Percentiles rank a stretch among this genome's conserved stretches.
Conservation (phyloP, 2,329 filamentous ascomycete genomes). For the Clonostachys chloroleuca region DNA sequence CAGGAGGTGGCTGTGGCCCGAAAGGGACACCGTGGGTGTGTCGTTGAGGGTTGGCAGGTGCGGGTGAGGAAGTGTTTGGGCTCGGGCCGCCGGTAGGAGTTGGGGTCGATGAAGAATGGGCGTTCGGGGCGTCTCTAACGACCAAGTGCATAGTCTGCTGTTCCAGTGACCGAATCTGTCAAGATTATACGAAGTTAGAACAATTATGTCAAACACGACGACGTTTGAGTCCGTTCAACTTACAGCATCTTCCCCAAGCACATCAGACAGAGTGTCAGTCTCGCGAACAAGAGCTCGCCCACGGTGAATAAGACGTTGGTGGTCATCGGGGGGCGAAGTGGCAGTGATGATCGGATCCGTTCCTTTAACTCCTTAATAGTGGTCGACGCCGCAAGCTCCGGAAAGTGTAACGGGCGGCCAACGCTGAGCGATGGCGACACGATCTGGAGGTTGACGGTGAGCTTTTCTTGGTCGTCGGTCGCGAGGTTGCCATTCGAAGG, state of each 20-base stretch:
- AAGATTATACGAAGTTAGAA: slow-evolving; percentile 9
- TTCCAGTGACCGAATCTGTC: slow-evolving; percentile 35
- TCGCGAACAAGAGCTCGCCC: slow-evolving; percentile 52
- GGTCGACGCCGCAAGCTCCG: slow-evolving; percentile 39
- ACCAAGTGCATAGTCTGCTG: slow-evolving; percentile 51
- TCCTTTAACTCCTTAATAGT: slow-evolving; percentile 55
- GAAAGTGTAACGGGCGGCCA: slow-evolving; percentile 43
- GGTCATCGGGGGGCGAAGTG: slow-evolving; percentile 45
- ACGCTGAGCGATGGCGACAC: slow-evolving; percentile 55
- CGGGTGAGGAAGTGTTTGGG: slow-evolving; percentile 11
- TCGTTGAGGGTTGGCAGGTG: no score
- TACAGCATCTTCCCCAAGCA: slow-evolving; percentile 53
- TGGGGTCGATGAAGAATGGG: slow-evolving; percentile 11
- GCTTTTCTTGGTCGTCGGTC: slow-evolving; percentile 19
- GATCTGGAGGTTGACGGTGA: slow-evolving; percentile 50
- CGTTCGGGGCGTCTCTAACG: slow-evolving; percentile 32
- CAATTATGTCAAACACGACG: not conserved
- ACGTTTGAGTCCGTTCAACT: slow-evolving; percentile 9
- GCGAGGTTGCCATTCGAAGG: slow-evolving; percentile 8
- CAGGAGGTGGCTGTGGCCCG: slow-evolving; percentile 19
- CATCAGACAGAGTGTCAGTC: slow-evolving; percentile 47
- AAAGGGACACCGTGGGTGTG: slow-evolving; percentile 3
- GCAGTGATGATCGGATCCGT: slow-evolving; percentile 47
- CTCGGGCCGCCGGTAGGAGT: slow-evolving; percentile 17
- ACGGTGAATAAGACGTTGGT: slow-evolving; percentile 56